These are phyloP conservation scores for Lasiosphaeria miniovina DNA, from an alignment of 495 filamentous ascomycete genomes.

Conservation along the genomic window DNA sequence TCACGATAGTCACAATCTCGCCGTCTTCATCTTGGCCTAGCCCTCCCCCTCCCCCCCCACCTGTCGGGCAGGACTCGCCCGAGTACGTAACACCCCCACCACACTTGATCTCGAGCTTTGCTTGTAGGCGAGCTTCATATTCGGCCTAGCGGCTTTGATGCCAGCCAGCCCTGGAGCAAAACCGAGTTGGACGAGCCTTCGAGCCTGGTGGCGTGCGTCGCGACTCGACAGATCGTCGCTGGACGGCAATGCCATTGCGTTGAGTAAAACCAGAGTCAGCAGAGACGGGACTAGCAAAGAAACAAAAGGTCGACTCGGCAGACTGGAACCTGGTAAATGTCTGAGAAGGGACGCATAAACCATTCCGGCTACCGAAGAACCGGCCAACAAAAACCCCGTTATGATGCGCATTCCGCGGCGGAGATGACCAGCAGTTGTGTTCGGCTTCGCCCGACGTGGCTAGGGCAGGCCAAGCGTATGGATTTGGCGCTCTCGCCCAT, in stretches of 20 bases:
- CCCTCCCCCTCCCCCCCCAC: slow-evolving; percentile 5
- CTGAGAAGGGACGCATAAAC: slow-evolving; percentile 8
- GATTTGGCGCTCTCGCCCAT: too few relatives aligned
- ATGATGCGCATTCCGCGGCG: neutral
- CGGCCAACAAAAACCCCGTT: neutral
- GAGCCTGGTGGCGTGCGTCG: neutral
- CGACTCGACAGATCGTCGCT: neutral
- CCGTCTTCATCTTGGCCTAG: neutral
- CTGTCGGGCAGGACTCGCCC: slow-evolving; percentile 12
- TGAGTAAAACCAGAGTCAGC: neutral
- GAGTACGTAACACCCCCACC: neutral
- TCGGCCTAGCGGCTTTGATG: neutral
- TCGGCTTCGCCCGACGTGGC: neutral
- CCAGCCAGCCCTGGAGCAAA: neutral
- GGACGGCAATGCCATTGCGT: neutral
- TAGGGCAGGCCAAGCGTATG: neutral
- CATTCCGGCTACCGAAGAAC: slow-evolving; percentile 5
- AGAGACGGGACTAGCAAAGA: slow-evolving; percentile 7
- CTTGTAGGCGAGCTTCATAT: neutral
- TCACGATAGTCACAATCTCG: slow-evolving; percentile 14
- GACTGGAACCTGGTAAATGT: neutral
- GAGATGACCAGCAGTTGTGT: neutral
- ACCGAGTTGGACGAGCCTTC: neutral
- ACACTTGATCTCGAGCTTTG: neutral
- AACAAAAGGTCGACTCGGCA: neutral